These are phyloP conservation scores for Eutypella sp. DNA, from an alignment of 2,329 filamentous ascomycete genomes.

Conservation along the genomic window DNA sequence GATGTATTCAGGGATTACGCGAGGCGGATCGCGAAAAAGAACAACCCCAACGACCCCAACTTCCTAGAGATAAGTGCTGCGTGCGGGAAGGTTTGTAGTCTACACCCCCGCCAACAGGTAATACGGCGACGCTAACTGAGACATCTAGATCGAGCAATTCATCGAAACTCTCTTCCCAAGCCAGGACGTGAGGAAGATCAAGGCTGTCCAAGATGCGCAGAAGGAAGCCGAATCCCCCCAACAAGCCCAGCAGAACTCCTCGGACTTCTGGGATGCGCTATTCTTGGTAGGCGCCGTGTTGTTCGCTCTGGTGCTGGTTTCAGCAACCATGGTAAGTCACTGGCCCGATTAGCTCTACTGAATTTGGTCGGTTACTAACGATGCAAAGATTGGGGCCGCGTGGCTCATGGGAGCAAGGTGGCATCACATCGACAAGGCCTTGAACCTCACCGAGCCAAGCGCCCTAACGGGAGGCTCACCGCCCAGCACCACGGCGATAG, in stretches of 20 bases:
- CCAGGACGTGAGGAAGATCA: constrained; percentile 63
- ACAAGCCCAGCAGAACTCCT: constrained; percentile 34
- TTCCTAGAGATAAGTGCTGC: constrained; percentile 87
- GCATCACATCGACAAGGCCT: constrained; percentile 61
- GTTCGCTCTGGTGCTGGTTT: constrained; percentile 64
- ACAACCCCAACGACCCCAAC: constrained; percentile 87
- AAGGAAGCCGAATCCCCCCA: constrained; percentile 32
- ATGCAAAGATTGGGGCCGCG: constrained; percentile 63
- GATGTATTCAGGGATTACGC: constrained; percentile 75
- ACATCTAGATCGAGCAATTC: constrained; percentile 77
- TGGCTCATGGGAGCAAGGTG: constrained; percentile 80
- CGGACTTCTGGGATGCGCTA: constrained; percentile 52
- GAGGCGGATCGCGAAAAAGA: constrained; percentile 84
- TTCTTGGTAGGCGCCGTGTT: constrained; percentile 65
- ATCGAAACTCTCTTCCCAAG: constrained; percentile 90
- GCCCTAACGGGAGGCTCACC: constrained; percentile 13
- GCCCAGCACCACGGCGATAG: constrained; percentile 12
- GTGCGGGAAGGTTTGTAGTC: constrained; percentile 66
- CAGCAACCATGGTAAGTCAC: constrained; percentile 70
- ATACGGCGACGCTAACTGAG: constrained; percentile 4
- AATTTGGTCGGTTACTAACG: constrained; percentile 9
- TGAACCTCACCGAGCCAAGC: constrained; percentile 17
- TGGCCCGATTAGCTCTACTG: neutral
- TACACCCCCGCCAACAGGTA: neutral
- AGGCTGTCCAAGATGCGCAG: constrained; percentile 32